Evolutionary conservation across 179 eudicot species (phyloP).

Genomic region (Gypsophila paniculata): DNA sequence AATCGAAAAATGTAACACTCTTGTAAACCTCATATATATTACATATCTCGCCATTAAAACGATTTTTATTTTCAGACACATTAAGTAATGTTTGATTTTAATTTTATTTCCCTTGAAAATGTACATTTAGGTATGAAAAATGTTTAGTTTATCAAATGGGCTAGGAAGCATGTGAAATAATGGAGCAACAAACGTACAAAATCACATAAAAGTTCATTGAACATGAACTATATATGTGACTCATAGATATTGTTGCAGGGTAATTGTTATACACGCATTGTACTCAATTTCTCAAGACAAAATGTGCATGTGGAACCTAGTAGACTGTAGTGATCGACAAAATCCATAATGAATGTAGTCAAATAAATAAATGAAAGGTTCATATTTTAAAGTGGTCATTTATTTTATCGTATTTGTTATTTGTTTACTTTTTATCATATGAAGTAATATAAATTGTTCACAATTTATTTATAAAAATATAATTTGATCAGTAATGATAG

Average conservation of each 20-base stretch:
- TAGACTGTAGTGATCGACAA: constrained; percentile 7
- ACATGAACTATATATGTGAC: constrained; percentile 13
- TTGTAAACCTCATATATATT: too few species aligned
- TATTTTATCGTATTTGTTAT: too few species aligned
- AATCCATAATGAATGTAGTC: neutral
- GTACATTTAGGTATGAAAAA: neutral
- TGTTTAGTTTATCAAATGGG: neutral
- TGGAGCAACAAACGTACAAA: constrained; percentile 15
- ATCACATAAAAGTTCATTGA: constrained; percentile 16
- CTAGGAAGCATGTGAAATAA: constrained; percentile 19
- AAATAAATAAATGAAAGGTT: neutral
- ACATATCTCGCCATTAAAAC: too few species aligned
- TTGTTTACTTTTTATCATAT: too few species aligned
- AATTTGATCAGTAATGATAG: too few species aligned
- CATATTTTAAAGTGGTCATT: too few species aligned
- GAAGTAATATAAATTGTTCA: too few species aligned
- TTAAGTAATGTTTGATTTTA: neutral
- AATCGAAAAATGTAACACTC: too few species aligned
- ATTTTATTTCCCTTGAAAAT: too few species aligned
- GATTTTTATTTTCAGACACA: too few species aligned
- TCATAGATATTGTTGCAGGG: constrained; percentile 3
- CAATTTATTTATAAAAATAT: too few species aligned
- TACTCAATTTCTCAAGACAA: neutral
- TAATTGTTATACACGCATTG: neutral
- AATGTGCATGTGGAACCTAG: constrained; percentile 5